A percentile compares a stretch with the other conserved stretches of the same genome.
Evolutionary conservation across 2,329 filamentous ascomycete species (phyloP).

Genomic region (Hypoxylon rubiginosum): DNA sequence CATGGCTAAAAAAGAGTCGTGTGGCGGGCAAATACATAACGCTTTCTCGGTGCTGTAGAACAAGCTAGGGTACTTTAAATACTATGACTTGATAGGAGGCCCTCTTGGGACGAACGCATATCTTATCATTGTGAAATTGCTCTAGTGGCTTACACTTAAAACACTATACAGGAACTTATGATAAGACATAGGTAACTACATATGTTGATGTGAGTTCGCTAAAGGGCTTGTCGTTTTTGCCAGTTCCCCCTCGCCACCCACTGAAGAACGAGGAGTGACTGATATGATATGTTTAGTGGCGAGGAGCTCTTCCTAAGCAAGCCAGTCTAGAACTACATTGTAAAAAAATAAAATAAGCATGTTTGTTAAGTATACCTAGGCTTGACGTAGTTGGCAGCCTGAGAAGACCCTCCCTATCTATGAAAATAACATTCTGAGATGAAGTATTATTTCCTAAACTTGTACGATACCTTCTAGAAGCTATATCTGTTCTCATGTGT

Average conservation of each 20-base stretch:
- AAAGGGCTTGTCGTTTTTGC: too few species aligned
- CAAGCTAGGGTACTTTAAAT: not conserved
- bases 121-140: conserved; percentile 1
- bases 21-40: not conserved
- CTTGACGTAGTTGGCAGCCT: not conserved
- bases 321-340: not conserved
- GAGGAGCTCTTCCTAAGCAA: not conserved
- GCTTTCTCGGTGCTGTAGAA: conserved; percentile 6
- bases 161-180: not conserved
- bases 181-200: not conserved
- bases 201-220: too few species aligned
- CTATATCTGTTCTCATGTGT: too few species aligned
- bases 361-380: too few species aligned
- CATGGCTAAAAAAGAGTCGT: not conserved
- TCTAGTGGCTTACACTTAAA: not conserved
- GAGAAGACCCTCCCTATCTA: too few species aligned
- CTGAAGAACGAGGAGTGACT: too few species aligned
- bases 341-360: too few species aligned
- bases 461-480: too few species aligned
- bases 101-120: not conserved
- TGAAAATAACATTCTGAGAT: too few species aligned
- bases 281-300: too few species aligned
- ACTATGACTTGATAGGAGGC: not conserved
- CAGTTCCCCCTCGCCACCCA: too few species aligned
- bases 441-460: too few species aligned